Conservation (phyloP, 2,329 filamentous ascomycete genomes). For the Penicillium verrucosum region DNA sequence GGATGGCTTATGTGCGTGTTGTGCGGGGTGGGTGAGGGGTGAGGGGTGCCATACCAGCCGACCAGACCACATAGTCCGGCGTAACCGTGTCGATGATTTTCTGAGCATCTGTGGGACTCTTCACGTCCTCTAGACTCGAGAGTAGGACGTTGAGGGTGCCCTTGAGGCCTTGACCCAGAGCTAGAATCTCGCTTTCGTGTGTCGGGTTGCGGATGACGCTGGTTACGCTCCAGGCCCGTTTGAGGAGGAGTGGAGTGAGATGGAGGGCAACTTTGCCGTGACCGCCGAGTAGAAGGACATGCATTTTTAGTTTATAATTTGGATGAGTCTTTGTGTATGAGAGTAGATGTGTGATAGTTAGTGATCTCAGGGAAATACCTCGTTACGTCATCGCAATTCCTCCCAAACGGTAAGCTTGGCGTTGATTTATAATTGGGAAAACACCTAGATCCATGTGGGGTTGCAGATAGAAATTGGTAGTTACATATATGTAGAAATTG, state of each 20-base stretch:
- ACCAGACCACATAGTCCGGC: constrained; percentile 49
- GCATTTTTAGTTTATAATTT: constrained; percentile 26
- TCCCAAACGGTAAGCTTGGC: neutral
- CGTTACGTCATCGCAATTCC: neutral
- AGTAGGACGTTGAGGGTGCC: constrained; percentile 68
- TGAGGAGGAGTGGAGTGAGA: constrained; percentile 72
- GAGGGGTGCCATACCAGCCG: constrained; percentile 39
- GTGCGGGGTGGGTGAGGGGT: constrained; percentile 6
- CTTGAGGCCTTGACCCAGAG: constrained; percentile 55
- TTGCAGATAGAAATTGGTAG: neutral
- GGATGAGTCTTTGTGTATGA: neutral
- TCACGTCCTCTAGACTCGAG: constrained; percentile 68
- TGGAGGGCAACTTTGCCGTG: constrained; percentile 75
- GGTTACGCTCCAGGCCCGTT: constrained; percentile 72
- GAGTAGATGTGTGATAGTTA: neutral
- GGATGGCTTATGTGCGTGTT: too few species aligned
- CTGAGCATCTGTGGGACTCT: constrained; percentile 59
- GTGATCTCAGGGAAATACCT: neutral
- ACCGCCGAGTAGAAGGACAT: constrained; percentile 72
- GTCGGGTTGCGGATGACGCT: constrained; percentile 72
- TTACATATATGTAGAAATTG: neutral
- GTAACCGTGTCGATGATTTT: constrained; percentile 52
- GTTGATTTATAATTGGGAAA: neutral
- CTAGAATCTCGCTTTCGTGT: constrained; percentile 63
- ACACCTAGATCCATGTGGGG: too few species aligned